A percentile compares a stretch with the other conserved stretches of the same genome.
Conservation (phyloP, 192 early-diverging fungal genomes). For the Lunasporangiospora selenospora region DNA sequence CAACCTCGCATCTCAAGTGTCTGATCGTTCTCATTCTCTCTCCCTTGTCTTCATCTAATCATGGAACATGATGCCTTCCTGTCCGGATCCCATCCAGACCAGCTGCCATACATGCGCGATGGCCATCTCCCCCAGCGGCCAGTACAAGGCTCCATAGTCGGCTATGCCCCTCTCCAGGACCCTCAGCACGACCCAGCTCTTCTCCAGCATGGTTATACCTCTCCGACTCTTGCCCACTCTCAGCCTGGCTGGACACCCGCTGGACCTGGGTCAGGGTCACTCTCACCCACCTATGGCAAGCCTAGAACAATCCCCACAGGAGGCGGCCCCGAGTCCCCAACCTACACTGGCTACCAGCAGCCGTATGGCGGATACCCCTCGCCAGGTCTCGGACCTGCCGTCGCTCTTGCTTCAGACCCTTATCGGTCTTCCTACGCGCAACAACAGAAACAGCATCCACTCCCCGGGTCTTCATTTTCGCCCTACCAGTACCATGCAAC, state of each 20-base stretch:
- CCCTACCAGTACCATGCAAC: slow-evolving; percentile 13
- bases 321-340: neutral
- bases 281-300: neutral
- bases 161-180: too few relatives aligned
- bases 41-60: neutral
- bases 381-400: neutral
- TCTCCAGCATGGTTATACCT: too few relatives aligned
- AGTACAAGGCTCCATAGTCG: too few relatives aligned
- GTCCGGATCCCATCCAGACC: too few relatives aligned
- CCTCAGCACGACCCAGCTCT: too few relatives aligned
- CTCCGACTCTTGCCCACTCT: too few relatives aligned
- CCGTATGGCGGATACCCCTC: neutral
- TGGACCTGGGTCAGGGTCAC: neutral
- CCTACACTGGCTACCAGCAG: neutral
- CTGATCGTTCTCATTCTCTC: too few relatives aligned
- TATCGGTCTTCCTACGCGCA: slow-evolving; percentile 34
- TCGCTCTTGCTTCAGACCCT: slow-evolving; percentile 9
- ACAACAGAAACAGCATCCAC: slow-evolving; percentile 24
- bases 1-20: neutral
- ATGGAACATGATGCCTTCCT: slow-evolving; percentile 40
- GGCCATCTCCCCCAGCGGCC: too few relatives aligned
- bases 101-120: too few relatives aligned
- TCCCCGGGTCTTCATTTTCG: slow-evolving; percentile 3
- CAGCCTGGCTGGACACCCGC: slow-evolving; percentile 6
- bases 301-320: neutral